phyloP scores from a whole-genome alignment of 1,284 basidiomycete genomes.

The Cryptococcus sp. region DNA sequence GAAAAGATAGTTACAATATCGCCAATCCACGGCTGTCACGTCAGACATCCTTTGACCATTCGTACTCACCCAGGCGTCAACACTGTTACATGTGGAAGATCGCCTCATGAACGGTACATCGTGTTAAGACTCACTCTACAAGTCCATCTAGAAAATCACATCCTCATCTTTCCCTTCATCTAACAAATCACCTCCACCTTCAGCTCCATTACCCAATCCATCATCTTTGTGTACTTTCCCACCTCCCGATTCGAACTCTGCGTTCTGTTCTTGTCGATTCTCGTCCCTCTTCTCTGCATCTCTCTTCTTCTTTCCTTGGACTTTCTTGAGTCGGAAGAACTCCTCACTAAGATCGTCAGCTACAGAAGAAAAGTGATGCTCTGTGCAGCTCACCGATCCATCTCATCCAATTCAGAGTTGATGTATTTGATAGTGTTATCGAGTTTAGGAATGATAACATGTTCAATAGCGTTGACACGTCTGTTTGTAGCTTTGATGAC shows the following conservation, averaged over 20 bases:
- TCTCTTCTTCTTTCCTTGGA: conserved; percentile 94
- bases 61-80: not conserved
- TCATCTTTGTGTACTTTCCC: conserved; percentile 44
- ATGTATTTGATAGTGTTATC: conserved; percentile 99
- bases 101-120: not conserved
- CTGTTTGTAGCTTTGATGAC: conserved; percentile 98
- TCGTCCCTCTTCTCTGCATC: conserved; percentile 50
- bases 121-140: too few relatives aligned
- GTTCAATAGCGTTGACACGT: conserved; percentile 97
- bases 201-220: conserved; percentile 43
- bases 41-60: too few relatives aligned
- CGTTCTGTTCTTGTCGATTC: conserved; percentile 25
- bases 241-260: conserved; percentile 32
- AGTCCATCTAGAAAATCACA: conserved; percentile 67
- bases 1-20: too few relatives aligned
- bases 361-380: not conserved
- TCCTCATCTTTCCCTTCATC: conserved; percentile 77
- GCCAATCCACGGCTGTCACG: too few relatives aligned
- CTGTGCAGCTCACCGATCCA: conserved; percentile 61
- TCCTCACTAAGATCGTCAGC: conserved; percentile 57
- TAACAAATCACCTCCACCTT: conserved; percentile 59
- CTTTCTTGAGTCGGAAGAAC: conserved; percentile 94
- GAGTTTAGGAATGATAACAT: conserved; percentile 90
- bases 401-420: conserved; percentile 92
- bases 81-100: not conserved